These are phyloP conservation scores for Penicillium sp. DNA, from an alignment of 2,329 filamentous ascomycete species.

Conservation along the genomic window DNA sequence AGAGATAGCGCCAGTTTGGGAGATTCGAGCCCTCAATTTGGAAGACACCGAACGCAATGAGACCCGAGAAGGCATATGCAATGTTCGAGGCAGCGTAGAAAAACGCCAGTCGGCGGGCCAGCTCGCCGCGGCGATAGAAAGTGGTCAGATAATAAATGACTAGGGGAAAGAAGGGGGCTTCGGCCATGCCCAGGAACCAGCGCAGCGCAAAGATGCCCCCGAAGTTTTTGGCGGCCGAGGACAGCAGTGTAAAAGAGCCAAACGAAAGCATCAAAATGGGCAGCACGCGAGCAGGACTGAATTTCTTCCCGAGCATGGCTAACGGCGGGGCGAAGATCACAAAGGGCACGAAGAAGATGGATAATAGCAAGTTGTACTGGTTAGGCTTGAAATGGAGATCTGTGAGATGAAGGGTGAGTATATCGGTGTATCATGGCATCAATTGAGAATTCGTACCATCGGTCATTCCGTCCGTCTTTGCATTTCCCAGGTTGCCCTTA, in stretches of 20 bases:
- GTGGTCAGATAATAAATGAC: constrained; percentile 62
- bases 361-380: constrained; percentile 65
- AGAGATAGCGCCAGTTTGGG: constrained; percentile 51
- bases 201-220: constrained; percentile 62
- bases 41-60: constrained; percentile 59
- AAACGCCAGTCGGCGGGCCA: constrained; percentile 64
- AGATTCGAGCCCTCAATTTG: constrained; percentile 50
- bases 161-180: constrained; percentile 65
- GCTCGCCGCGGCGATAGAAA: constrained; percentile 67
- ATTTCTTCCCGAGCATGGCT: constrained; percentile 64
- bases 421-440: not conserved
- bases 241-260: constrained; percentile 60
- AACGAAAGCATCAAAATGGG: constrained; percentile 66
- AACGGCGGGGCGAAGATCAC: constrained; percentile 65
- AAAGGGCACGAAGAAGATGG: constrained; percentile 71
- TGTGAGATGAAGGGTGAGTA: constrained; percentile 13
- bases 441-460: constrained; percentile 24
- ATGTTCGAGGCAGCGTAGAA: constrained; percentile 75
- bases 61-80: constrained; percentile 61
- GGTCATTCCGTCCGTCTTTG: constrained; percentile 52
- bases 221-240: constrained; percentile 56
- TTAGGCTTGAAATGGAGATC: constrained; percentile 55
- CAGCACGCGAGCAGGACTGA: constrained; percentile 59
- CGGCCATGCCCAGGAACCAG: constrained; percentile 66
- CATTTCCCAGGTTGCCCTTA: constrained; percentile 53